Evolutionary conservation across 2,329 filamentous ascomycete genomes (phyloP), one percentile per base, ranked within the genome.

Genomic region (Verticillium dahliae): DNA sequence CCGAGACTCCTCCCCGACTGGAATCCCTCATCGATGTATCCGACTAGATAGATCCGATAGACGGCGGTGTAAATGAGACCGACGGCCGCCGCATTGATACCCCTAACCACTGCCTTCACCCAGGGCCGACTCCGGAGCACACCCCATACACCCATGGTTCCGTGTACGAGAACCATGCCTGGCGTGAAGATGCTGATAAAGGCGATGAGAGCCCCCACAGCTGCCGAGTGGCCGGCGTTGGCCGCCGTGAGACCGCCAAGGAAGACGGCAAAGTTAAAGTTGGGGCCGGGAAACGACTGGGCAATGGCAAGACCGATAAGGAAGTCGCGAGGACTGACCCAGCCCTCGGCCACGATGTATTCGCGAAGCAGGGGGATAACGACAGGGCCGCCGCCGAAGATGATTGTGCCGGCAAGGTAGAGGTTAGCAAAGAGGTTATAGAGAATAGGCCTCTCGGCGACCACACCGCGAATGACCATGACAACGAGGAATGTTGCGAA

Each of bases 281-380:
- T 76, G 7, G 74, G 74, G 0, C 74, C 74, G 0, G 89, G 89
- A 62, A 91, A 89, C 0, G 86, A 82, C 71, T 92, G 89, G 18
- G 86, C 87, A 60, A 92, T 80, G 7, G 89, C 90, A 0, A 92
- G 81, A 0, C 89, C 89, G 57, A 91, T 84, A 0, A 92, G 76
- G 69, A 92, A 91, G 69, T 92, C 87, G 4, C 89, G 81, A 0
- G 86, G 78, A 0, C 81, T 84, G 0, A 92, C 88, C 88, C 88
- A 92, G 6, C 86, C 85, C 31, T 88, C 85, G 0, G 81, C 79
- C 0, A 91, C 89, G 39, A 91, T 77, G 66, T 84, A 85, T 63
- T 86, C 81, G 18, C 85, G 78, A 1, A 89, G 75, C 0, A 89
- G 77, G 0, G 86, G 86, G 55, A 89, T 87, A 0, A 89, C 86